Conservation (phyloP, 2,329 filamentous ascomycete species). For the Verticillium zaregamsianum region DNA sequence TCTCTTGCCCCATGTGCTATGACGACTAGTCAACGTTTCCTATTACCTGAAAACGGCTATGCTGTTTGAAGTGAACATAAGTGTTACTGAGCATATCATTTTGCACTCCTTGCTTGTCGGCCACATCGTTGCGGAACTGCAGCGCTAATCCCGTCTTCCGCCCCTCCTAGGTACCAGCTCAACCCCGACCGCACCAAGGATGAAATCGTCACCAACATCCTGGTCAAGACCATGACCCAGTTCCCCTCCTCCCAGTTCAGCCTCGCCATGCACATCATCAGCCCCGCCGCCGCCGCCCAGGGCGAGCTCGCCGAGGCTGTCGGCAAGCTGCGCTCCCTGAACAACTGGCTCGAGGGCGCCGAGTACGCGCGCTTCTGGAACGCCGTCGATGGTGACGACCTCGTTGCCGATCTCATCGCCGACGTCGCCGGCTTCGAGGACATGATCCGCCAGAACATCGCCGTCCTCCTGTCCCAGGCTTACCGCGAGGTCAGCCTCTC, state of each 20-base stretch:
- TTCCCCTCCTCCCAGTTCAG: constrained; percentile 96
- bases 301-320: constrained; percentile 86
- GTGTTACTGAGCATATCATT: background rate
- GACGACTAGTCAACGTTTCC: constrained; percentile 94
- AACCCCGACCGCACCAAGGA: constrained; percentile 97
- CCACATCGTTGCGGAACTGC: background rate
- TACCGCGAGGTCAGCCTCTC: constrained; percentile 68
- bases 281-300: constrained; percentile 63
- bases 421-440: constrained; percentile 96
- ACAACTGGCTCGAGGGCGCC: constrained; percentile 81
- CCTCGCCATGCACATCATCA: constrained; percentile 89
- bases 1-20: constrained; percentile 29
- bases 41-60: constrained; percentile 82
- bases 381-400: constrained; percentile 86
- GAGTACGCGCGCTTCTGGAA: constrained; percentile 93
- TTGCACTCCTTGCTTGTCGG: background rate
- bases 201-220: constrained; percentile 97
- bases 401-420: constrained; percentile 92
- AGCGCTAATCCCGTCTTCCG: constrained; percentile 4
- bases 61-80: constrained; percentile 19
- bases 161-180: constrained; percentile 80
- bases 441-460: constrained; percentile 84
- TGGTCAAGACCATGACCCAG: constrained; percentile 95
- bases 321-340: constrained; percentile 78
- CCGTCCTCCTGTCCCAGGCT: constrained; percentile 76